Conservation (phyloP, 2,329 filamentous ascomycete species). For the Penicillium sp. region DNA sequence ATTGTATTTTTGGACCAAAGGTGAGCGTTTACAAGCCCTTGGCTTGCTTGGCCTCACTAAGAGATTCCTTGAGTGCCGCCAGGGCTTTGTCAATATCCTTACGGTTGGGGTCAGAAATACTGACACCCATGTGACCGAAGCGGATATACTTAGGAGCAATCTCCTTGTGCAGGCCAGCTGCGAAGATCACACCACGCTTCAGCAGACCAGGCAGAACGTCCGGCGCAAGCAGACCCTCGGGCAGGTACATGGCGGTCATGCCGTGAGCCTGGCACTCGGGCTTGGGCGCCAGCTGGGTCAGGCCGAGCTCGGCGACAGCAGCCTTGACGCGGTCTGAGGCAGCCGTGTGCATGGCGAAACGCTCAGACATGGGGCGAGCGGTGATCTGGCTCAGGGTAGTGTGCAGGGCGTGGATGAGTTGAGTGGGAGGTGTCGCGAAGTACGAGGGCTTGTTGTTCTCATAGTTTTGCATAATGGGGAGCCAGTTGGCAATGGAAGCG, state of each 20-base stretch:
- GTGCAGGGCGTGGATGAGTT: conserved; percentile 89
- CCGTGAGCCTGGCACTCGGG: conserved; percentile 91
- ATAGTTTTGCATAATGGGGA: conserved; percentile 98
- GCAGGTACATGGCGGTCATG: conserved; percentile 97
- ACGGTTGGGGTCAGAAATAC: conserved; percentile 74
- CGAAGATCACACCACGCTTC: conserved; percentile 88
- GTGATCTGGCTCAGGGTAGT: conserved; percentile 85
- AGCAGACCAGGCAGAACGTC: conserved; percentile 81
- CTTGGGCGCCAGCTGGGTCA: conserved; percentile 81
- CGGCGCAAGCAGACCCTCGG: conserved; percentile 74
- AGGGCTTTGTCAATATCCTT: conserved; percentile 83
- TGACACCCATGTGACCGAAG: conserved; percentile 97
- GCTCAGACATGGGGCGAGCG: conserved; percentile 71
- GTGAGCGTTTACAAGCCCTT: conserved; percentile 37
- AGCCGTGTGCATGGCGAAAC: conserved; percentile 77
- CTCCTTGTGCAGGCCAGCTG: conserved; percentile 92
- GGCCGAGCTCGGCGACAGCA: conserved; percentile 72
- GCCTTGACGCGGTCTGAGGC: conserved; percentile 85
- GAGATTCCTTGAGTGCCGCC: conserved; percentile 68
- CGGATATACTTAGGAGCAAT: conserved; percentile 91
- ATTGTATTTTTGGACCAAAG: not conserved
- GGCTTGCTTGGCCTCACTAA: conserved; percentile 70
- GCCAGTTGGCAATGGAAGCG: conserved; percentile 95
- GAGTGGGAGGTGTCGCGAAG: conserved; percentile 93
- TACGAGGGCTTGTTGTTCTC: conserved; percentile 97